Evolutionary conservation across 2,329 filamentous ascomycete genomes (phyloP).

Genomic region (Aspergillus ibericus): DNA sequence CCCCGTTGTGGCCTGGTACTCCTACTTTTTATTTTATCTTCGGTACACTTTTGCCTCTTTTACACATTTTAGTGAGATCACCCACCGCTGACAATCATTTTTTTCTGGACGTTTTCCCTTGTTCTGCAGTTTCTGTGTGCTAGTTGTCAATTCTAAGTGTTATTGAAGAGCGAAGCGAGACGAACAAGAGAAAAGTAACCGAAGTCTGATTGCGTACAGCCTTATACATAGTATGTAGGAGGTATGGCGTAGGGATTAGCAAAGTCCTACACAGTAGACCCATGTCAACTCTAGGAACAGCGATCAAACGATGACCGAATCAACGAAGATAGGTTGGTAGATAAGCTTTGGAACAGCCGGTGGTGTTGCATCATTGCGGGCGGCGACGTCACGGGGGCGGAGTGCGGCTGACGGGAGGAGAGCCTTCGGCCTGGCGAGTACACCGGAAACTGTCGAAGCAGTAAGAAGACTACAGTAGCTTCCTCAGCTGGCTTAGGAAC

Average conservation of each 20-base stretch:
- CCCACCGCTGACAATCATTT: slow-evolving; percentile 26
- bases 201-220: neutral
- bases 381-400: slow-evolving; percentile 6
- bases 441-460: too few relatives aligned
- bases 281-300: neutral
- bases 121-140: slow-evolving; percentile 17
- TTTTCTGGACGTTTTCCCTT: slow-evolving; percentile 23
- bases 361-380: slow-evolving; percentile 6
- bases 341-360: neutral
- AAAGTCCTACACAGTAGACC: neutral
- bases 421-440: neutral
- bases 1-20: slow-evolving; percentile 24
- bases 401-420: neutral
- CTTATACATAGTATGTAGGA: too few relatives aligned
- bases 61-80: slow-evolving; percentile 28
- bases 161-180: slow-evolving; percentile 12
- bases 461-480: neutral
- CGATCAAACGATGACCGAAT: neutral
- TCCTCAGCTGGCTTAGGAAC: neutral
- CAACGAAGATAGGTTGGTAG: neutral
- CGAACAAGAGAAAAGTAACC: neutral
- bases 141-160: slow-evolving; percentile 26
- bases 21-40: slow-evolving; percentile 21
- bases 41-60: slow-evolving; percentile 21
- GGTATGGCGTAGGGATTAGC: too few relatives aligned